These are phyloP conservation scores for Komagataella ulmi DNA, from an alignment of 805 yeast species.

Conservation along the genomic window DNA sequence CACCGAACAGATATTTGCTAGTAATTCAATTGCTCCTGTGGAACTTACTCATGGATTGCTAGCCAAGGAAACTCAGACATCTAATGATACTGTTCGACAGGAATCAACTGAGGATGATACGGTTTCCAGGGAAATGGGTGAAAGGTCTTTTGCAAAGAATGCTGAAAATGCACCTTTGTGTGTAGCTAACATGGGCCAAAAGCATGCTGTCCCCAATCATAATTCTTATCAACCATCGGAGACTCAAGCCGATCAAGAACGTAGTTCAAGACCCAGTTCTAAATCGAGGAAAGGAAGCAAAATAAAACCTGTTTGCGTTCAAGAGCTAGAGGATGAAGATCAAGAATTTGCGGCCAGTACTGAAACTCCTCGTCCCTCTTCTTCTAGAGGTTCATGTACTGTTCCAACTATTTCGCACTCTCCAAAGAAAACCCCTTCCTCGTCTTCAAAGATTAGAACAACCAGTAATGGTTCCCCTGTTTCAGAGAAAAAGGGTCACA, in stretches of 20 bases:
- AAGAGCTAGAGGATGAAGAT: neutral
- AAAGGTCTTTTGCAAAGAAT: neutral
- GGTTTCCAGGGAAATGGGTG: no score
- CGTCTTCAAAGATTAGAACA: neutral
- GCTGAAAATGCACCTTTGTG: neutral
- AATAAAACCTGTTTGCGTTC: neutral
- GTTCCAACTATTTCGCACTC: neutral
- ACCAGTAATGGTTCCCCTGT: neutral
- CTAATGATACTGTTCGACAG: no score
- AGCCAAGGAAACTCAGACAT: neutral
- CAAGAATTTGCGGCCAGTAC: neutral
- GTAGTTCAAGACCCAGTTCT: neutral
- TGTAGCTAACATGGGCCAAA: neutral
- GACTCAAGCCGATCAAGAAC: neutral
- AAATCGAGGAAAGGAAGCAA: neutral
- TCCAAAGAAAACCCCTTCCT: neutral
- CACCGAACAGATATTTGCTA: neutral
- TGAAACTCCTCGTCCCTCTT: neutral
- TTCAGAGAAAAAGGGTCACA: neutral
- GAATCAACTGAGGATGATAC: neutral
- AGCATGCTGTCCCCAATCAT: no score
- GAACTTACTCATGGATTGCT: neutral
- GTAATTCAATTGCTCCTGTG: neutral
- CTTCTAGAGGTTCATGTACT: neutral
- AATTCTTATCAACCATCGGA: neutral